A percentile compares a stretch with the other conserved stretches of the same genome.
Conservation (phyloP, 2,329 filamentous ascomycete genomes). For the Trichophyton benhamiae region DNA sequence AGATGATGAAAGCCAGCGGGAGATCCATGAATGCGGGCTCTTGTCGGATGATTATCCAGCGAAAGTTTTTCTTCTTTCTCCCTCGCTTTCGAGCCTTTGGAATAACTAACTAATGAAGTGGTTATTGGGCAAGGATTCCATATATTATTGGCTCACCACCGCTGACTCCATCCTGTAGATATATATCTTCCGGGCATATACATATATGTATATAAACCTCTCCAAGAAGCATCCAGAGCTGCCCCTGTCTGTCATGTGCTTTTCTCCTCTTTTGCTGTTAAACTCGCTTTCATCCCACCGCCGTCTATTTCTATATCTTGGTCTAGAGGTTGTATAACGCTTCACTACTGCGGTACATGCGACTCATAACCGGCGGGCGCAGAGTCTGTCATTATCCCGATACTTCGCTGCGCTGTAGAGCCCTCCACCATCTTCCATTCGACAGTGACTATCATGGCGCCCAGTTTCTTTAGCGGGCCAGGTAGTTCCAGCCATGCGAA, state of each 20-base stretch:
- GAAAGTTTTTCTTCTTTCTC: neutral
- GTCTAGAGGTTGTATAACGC: neutral
- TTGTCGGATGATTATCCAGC: neutral
- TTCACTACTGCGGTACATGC: neutral
- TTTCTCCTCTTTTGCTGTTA: neutral
- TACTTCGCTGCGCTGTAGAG: neutral
- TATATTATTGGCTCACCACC: neutral
- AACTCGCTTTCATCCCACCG: neutral
- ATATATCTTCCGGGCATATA: neutral
- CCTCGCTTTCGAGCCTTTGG: neutral
- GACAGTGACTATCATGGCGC: constrained; percentile 24
- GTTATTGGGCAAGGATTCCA: neutral
- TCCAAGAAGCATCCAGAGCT: neutral
- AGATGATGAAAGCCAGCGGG: neutral
- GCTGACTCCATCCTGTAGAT: neutral
- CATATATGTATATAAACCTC: neutral
- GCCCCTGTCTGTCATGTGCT: constrained; percentile 1
- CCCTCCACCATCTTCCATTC: neutral
- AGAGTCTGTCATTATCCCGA: neutral
- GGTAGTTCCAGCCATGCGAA: constrained; percentile 35
- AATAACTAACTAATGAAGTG: neutral
- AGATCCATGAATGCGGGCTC: neutral
- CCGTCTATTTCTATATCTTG: neutral
- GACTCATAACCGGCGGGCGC: neutral
- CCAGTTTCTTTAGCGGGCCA: constrained; percentile 34